Conservation (phyloP, 495 filamentous ascomycete species). For the Cercophora scortea region DNA sequence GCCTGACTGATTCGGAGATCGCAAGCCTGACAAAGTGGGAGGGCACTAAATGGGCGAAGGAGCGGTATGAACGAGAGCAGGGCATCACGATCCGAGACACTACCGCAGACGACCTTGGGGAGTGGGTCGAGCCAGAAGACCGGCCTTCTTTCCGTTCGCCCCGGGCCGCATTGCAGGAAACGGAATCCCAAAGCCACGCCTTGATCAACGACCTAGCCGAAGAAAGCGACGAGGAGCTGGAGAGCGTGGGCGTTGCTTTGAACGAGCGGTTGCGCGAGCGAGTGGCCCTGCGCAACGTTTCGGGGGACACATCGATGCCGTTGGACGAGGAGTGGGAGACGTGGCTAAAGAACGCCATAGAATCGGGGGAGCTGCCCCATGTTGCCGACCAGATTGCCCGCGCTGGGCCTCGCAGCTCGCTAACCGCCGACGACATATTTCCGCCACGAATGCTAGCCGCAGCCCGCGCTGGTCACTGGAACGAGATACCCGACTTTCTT, state of each 20-base stretch:
- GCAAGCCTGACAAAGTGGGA: slow-evolving; percentile 79
- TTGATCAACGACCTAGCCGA: slow-evolving; percentile 37
- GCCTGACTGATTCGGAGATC: slow-evolving; percentile 72
- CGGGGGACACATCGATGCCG: slow-evolving; percentile 51
- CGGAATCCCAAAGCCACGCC: slow-evolving; percentile 7
- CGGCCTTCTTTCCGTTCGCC: slow-evolving; percentile 16
- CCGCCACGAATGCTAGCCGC: slow-evolving; percentile 34
- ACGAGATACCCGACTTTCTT: slow-evolving; percentile 41
- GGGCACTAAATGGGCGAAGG: slow-evolving; percentile 83
- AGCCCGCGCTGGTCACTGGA: slow-evolving; percentile 43
- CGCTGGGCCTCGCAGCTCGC: slow-evolving; percentile 17
- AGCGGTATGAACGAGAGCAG: slow-evolving; percentile 75
- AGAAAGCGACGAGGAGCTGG: slow-evolving; percentile 58
- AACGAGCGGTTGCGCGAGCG: slow-evolving; percentile 67
- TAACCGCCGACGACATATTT: slow-evolving; percentile 30
- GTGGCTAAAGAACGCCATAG: slow-evolving; percentile 75
- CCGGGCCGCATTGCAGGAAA: slow-evolving; percentile 2
- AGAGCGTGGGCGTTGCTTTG: slow-evolving; percentile 64
- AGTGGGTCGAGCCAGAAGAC: slow-evolving; percentile 43
- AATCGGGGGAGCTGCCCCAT: slow-evolving; percentile 44
- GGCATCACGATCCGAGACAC: slow-evolving; percentile 68
- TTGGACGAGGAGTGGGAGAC: slow-evolving; percentile 79
- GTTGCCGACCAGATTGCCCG: slow-evolving; percentile 31
- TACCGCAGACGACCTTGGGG: slow-evolving; percentile 57
- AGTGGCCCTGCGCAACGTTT: slow-evolving; percentile 52